These are phyloP conservation scores for Sutorius eximius DNA, from an alignment of 1,284 basidiomycete species.

Conservation along the genomic window DNA sequence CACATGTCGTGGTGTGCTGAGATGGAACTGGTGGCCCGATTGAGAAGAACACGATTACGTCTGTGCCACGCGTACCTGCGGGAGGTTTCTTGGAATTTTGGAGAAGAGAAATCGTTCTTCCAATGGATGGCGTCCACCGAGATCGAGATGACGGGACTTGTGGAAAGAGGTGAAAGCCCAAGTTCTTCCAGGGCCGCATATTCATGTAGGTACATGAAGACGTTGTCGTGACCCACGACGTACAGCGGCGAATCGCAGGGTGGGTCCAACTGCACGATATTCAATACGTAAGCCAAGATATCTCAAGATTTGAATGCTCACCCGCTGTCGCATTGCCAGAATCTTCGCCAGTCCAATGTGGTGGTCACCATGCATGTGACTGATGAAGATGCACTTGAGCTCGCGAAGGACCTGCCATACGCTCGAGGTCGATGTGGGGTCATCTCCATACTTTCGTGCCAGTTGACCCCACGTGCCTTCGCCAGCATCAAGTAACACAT, in stretches of 20 bases:
- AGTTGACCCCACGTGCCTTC: constrained; percentile 94
- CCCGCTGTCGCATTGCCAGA: constrained; percentile 70
- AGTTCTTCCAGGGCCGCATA: constrained; percentile 65
- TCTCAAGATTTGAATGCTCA: constrained; percentile 36
- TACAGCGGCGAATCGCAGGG: constrained; percentile 63
- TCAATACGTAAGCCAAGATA: constrained; percentile 1
- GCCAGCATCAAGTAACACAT: constrained; percentile 84
- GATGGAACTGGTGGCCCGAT: constrained; percentile 12
- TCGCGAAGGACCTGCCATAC: constrained; percentile 67
- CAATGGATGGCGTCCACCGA: constrained; percentile 57
- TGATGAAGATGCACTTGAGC: constrained; percentile 81
- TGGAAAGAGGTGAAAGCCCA: constrained; percentile 51
- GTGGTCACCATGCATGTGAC: constrained; percentile 93
- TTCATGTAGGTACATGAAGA: constrained; percentile 67
- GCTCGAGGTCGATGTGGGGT: constrained; percentile 39
- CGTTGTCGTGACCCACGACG: constrained; percentile 58
- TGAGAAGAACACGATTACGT: constrained; percentile 2
- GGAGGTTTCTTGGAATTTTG: not conserved
- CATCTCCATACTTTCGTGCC: constrained; percentile 72
- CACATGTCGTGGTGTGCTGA: constrained; percentile 45
- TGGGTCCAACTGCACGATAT: constrained; percentile 52
- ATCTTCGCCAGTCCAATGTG: constrained; percentile 82
- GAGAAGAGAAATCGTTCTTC: constrained; percentile 35
- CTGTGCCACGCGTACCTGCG: constrained; percentile 7
- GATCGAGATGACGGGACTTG: constrained; percentile 54